Evolutionary conservation across 345 rosid genomes (phyloP).

Genomic region (Heritiera littoralis): DNA sequence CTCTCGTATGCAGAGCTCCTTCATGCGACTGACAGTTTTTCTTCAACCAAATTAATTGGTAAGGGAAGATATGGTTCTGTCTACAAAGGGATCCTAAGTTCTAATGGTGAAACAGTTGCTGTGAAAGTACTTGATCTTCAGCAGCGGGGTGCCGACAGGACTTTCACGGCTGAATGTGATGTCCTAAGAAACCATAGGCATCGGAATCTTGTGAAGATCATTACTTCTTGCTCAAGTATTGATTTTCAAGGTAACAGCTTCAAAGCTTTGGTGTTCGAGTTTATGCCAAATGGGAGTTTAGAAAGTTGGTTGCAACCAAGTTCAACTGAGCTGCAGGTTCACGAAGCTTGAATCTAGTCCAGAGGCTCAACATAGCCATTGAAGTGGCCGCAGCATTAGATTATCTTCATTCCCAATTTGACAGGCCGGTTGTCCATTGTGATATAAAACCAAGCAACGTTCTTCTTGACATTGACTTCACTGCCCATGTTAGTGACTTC

Average conservation of each 20-base stretch:
- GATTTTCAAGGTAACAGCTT: conserved; percentile 25
- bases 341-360: background rate
- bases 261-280: conserved; percentile 28
- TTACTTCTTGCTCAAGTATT: conserved; percentile 28
- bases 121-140: conserved; percentile 31
- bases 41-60: conserved; percentile 22
- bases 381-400: conserved; percentile 15
- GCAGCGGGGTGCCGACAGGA: conserved; percentile 23
- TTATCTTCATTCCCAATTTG: background rate
- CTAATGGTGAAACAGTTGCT: conserved; percentile 1
- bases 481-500: conserved; percentile 9
- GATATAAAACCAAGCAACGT: conserved; percentile 14
- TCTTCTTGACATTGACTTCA: conserved; percentile 7
- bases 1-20: conserved; percentile 19
- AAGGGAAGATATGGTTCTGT: conserved; percentile 32
- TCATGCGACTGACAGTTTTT: conserved; percentile 18
- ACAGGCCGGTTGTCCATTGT: background rate
- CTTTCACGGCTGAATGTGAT: conserved; percentile 29
- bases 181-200: conserved; percentile 17
- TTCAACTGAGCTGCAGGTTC: background rate
- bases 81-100: conserved; percentile 26
- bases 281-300: conserved; percentile 25
- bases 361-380: conserved; percentile 15
- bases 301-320: conserved; percentile 29
- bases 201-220: conserved; percentile 20